A percentile compares a stretch with the other conserved stretches of the same genome.
Conservation (phyloP, 1,139 yeast species). For the Saccharomyces uvarum region DNA sequence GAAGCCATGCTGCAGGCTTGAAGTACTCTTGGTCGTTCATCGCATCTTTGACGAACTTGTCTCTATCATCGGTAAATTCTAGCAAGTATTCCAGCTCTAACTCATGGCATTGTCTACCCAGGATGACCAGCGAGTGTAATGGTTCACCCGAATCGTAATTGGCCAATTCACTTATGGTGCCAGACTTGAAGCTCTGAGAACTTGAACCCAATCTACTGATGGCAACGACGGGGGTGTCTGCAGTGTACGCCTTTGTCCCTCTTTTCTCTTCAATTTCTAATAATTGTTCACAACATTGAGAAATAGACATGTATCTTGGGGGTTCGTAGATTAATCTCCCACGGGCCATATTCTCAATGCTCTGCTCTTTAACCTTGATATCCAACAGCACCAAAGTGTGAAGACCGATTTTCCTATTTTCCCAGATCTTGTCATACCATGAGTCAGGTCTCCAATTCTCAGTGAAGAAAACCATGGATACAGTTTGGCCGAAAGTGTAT, state of each 20-base stretch:
- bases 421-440: slow-evolving; percentile 81
- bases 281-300: slow-evolving; percentile 81
- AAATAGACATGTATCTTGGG: slow-evolving; percentile 90
- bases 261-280: slow-evolving; percentile 77
- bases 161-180: slow-evolving; percentile 64
- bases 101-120: slow-evolving; percentile 92
- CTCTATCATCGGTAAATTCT: slow-evolving; percentile 66
- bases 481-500: slow-evolving; percentile 94
- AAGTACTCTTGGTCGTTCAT: slow-evolving; percentile 66
- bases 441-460: slow-evolving; percentile 95
- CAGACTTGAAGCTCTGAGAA: slow-evolving; percentile 75
- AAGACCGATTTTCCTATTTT: slow-evolving; percentile 80
- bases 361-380: slow-evolving; percentile 94
- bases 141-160: slow-evolving; percentile 91
- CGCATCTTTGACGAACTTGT: slow-evolving; percentile 51
- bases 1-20: slow-evolving; percentile 44
- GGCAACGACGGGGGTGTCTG: slow-evolving; percentile 87
- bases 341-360: slow-evolving; percentile 87
- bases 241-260: slow-evolving; percentile 68
- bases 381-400: slow-evolving; percentile 85
- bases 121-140: slow-evolving; percentile 78
- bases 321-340: slow-evolving; percentile 92
- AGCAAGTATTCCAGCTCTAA: slow-evolving; percentile 79
- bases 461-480: slow-evolving; percentile 89
- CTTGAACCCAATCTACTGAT: slow-evolving; percentile 88